Evolutionary conservation across 768 basidiomycete genomes (phyloP).

Genomic region (Pholiota conissans): DNA sequence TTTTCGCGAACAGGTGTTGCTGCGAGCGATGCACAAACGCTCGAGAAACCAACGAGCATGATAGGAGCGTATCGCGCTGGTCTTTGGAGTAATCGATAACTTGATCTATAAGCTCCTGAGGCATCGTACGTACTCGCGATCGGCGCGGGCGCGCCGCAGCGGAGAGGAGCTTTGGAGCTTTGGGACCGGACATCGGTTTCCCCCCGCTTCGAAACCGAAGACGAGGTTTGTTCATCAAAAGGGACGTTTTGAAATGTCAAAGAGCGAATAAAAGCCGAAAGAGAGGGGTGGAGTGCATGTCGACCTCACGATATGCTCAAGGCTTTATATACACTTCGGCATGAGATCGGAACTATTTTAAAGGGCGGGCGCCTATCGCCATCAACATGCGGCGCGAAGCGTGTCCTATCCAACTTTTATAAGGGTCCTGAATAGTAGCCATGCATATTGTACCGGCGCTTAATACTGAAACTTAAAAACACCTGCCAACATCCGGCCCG

Average conservation of each 20-base stretch:
- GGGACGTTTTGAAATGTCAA: background rate
- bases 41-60: slow-evolving; percentile 5
- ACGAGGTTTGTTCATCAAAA: background rate
- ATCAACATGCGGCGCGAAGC: no score
- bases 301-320: background rate
- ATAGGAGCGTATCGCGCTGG: slow-evolving; percentile 1
- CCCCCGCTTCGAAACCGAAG: background rate
- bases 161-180: background rate
- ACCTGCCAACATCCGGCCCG: background rate
- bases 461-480: background rate
- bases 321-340: background rate
- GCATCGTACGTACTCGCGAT: slow-evolving; percentile 1
- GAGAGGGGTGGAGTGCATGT: background rate
- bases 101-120: slow-evolving; percentile 13
- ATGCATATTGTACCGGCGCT: background rate
- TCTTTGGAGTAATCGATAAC: slow-evolving; percentile 14
- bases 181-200: background rate
- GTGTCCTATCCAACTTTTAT: no score
- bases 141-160: background rate
- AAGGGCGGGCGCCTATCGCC: background rate
- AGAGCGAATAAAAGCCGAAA: no score
- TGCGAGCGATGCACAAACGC: slow-evolving; percentile 8
- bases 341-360: no score
- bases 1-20: slow-evolving; percentile 7
- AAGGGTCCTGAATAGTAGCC: no score